phyloP scores from a whole-genome alignment of 208 protist species.

The Acanthamoeba royreba region DNA sequence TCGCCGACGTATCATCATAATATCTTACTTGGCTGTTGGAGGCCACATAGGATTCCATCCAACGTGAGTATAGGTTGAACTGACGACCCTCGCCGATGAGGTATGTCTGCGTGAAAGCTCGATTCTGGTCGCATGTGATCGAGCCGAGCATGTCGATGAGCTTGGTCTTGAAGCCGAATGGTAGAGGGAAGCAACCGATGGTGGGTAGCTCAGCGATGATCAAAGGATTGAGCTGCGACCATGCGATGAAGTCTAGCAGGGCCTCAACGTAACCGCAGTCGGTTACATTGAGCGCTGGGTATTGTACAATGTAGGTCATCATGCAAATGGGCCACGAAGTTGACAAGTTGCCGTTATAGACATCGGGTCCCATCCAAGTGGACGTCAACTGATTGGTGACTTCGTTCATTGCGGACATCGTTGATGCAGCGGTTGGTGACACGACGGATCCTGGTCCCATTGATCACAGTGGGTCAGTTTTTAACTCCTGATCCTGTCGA shows the following conservation, averaged over 20 bases:
- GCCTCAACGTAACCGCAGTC: not conserved
- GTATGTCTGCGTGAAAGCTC: too few relatives aligned
- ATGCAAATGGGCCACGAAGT: not conserved
- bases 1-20: too few relatives aligned
- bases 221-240: not conserved
- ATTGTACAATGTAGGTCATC: not conserved
- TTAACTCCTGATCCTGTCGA: not conserved
- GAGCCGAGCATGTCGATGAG: too few relatives aligned
- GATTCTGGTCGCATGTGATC: too few relatives aligned
- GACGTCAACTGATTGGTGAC: not conserved
- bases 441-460: not conserved
- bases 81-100: too few relatives aligned
- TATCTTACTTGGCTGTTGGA: too few relatives aligned
- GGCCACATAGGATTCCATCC: too few relatives aligned
- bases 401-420: not conserved
- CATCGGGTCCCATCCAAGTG: not conserved
- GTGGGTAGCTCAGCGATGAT: not conserved
- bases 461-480: not conserved
- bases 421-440: not conserved
- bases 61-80: too few relatives aligned
- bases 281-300: not conserved
- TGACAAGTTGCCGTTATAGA: not conserved
- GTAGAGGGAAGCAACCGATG: not conserved
- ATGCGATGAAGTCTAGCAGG: not conserved
- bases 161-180: not conserved